phyloP scores from a whole-genome alignment of 164 flowering plant genomes.

The Annona squamosa region DNA sequence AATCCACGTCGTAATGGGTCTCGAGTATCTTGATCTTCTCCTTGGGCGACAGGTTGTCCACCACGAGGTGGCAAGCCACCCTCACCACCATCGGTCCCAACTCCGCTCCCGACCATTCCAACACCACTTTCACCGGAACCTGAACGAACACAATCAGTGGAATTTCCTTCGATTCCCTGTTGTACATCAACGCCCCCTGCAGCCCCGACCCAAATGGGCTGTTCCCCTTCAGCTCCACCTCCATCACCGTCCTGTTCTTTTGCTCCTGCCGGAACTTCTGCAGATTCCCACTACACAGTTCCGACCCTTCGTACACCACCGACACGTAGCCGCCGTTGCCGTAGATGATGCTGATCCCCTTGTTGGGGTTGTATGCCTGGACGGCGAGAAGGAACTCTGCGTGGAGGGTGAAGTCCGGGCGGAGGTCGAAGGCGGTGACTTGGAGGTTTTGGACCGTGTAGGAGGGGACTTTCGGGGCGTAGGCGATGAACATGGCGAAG shows the following conservation, averaged over 20 bases:
- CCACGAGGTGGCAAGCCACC: conserved; percentile 42
- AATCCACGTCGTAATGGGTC: too few species aligned
- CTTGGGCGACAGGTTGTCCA: conserved; percentile 43
- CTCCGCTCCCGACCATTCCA: conserved; percentile 13
- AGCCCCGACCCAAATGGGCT: conserved; percentile 48
- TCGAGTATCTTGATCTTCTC: conserved; percentile 30
- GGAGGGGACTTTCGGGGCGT: conserved; percentile 35
- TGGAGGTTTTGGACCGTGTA: conserved; percentile 33
- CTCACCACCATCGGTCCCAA: conserved; percentile 28
- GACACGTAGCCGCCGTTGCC: conserved; percentile 26
- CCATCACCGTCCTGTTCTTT: conserved; percentile 31
- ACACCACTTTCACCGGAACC: conserved; percentile 38
- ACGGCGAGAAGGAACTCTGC: conserved; percentile 35
- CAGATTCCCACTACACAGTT: conserved; percentile 42
- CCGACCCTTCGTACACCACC: conserved; percentile 25
- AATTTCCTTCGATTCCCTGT: conserved; percentile 26
- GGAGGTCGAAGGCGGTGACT: conserved; percentile 32
- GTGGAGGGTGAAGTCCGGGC: conserved; percentile 33
- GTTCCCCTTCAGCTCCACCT: conserved; percentile 37
- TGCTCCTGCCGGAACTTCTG: conserved; percentile 50
- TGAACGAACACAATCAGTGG: conserved; percentile 41
- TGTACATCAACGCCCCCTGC: conserved; percentile 35
- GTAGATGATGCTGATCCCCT: conserved; percentile 36
- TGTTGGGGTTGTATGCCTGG: conserved; percentile 52
- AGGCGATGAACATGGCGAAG: conserved; percentile 16